Conservation (phyloP, 2,329 filamentous ascomycete species). For the Botryotinia narcissicola region DNA sequence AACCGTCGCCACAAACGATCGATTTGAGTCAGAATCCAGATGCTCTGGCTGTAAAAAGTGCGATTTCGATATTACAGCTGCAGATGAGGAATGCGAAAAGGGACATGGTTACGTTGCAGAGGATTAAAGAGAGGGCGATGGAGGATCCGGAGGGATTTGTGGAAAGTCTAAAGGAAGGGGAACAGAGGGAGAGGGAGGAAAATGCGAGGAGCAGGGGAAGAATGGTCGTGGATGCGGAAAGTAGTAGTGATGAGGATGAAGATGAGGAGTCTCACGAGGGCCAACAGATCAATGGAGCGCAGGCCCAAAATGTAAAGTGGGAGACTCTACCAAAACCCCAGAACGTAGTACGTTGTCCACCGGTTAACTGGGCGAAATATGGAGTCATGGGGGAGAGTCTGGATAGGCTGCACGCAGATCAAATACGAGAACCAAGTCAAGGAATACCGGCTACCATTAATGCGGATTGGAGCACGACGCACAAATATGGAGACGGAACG, state of each 20-base stretch:
- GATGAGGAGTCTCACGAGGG: conserved; percentile 26
- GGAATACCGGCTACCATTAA: conserved; percentile 49
- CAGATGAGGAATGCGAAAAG: conserved; percentile 75
- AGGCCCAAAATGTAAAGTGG: conserved; percentile 46
- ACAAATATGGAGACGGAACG: conserved; percentile 39
- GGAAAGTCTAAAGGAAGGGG: conserved; percentile 63
- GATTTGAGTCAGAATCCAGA: conserved; percentile 71
- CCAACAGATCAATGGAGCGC: conserved; percentile 1
- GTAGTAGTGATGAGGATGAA: conserved; percentile 23
- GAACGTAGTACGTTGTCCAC: conserved; percentile 79
- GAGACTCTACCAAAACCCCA: conserved; percentile 71
- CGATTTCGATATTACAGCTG: conserved; percentile 82
- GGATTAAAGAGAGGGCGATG: conserved; percentile 68
- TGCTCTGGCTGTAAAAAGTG: conserved; percentile 79
- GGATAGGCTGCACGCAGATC: conserved; percentile 81
- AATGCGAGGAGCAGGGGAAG: conserved; percentile 33
- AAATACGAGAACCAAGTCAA: conserved; percentile 61
- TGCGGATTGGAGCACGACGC: conserved; percentile 49
- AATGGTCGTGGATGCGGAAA: conserved; percentile 23
- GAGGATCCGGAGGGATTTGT: conserved; percentile 70
- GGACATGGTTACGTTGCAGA: conserved; percentile 70
- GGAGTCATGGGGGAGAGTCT: conserved; percentile 82
- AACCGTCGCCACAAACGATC: conserved; percentile 50
- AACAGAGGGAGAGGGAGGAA: conserved; percentile 44
- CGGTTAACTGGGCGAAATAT: conserved; percentile 94